Percentiles rank a stretch among this genome's conserved stretches.
Conservation (phyloP, 495 filamentous ascomycete genomes). For the Aspergillus haitiensis region DNA sequence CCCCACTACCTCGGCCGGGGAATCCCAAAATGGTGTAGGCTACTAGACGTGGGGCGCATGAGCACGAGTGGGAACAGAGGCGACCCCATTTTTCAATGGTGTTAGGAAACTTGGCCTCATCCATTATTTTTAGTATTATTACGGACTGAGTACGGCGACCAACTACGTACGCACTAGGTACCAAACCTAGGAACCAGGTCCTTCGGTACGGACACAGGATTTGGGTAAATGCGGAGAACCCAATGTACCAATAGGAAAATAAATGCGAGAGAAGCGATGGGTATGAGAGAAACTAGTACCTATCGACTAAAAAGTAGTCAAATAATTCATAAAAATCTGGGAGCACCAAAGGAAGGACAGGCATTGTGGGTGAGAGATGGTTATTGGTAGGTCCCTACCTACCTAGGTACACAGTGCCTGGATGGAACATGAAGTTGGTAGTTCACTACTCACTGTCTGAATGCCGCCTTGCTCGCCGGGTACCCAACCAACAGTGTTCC, state of each 20-base stretch:
- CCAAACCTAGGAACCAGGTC: conserved; percentile 11
- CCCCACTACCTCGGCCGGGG: conserved; percentile 25
- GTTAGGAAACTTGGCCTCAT: conserved; percentile 18
- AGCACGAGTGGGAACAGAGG: conserved; percentile 31
- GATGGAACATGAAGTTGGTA: background rate
- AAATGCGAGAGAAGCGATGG: background rate
- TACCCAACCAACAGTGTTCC: conserved; percentile 1
- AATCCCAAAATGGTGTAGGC: conserved; percentile 29
- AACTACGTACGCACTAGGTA: background rate
- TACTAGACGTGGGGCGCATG: conserved; percentile 20
- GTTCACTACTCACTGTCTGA: conserved; percentile 7
- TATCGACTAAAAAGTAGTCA: background rate
- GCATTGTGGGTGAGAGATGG: background rate
- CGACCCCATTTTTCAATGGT: conserved; percentile 28
- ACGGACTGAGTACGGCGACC: no score
- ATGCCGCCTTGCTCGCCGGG: background rate
- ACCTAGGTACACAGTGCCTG: background rate
- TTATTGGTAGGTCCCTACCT: background rate
- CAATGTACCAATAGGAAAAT: conserved; percentile 18
- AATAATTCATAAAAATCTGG: background rate
- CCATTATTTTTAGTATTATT: conserved; percentile 13
- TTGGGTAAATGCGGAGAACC: conserved; percentile 22
- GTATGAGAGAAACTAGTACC: conserved; percentile 7
- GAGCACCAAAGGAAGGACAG: background rate
- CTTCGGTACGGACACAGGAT: conserved; percentile 17